phyloP scores from a whole-genome alignment of 2,329 filamentous ascomycete genomes.

The Zymoseptoria ardabiliae region DNA sequence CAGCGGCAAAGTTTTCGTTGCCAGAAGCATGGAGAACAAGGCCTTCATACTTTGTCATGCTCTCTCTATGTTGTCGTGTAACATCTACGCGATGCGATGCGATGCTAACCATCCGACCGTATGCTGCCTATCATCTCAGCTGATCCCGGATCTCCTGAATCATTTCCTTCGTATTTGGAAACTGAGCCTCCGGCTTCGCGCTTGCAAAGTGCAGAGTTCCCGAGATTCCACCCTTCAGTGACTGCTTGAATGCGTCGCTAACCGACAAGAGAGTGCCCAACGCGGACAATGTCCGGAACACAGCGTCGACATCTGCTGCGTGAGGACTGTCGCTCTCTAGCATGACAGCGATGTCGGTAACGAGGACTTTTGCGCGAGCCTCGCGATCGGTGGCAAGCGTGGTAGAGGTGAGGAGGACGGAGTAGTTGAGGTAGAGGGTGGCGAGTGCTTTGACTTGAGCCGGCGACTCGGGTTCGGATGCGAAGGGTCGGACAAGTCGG shows the following conservation, averaged over 20 bases:
- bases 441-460: conserved; percentile 77
- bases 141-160: conserved; percentile 52
- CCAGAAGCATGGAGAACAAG: too few species aligned
- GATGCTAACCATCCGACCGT: background rate
- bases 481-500: conserved; percentile 55
- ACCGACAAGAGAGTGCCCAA: conserved; percentile 68
- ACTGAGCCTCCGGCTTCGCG: conserved; percentile 48
- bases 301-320: conserved; percentile 70
- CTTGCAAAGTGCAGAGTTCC: conserved; percentile 41
- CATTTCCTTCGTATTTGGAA: conserved; percentile 54
- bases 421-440: conserved; percentile 77
- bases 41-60: too few species aligned
- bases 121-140: conserved; percentile 25
- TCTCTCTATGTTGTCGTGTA: background rate
- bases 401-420: conserved; percentile 57
- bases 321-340: conserved; percentile 29
- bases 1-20: background rate
- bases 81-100: background rate
- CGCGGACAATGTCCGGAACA: conserved; percentile 76
- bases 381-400: conserved; percentile 26
- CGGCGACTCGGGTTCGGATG: conserved; percentile 41
- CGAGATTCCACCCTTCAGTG: conserved; percentile 50
- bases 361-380: conserved; percentile 24
- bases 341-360: conserved; percentile 26
- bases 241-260: conserved; percentile 52